Base-by-base conservation (phyloP, 495 filamentous ascomycete genomes). In the Neurospora cerealis region DNA sequence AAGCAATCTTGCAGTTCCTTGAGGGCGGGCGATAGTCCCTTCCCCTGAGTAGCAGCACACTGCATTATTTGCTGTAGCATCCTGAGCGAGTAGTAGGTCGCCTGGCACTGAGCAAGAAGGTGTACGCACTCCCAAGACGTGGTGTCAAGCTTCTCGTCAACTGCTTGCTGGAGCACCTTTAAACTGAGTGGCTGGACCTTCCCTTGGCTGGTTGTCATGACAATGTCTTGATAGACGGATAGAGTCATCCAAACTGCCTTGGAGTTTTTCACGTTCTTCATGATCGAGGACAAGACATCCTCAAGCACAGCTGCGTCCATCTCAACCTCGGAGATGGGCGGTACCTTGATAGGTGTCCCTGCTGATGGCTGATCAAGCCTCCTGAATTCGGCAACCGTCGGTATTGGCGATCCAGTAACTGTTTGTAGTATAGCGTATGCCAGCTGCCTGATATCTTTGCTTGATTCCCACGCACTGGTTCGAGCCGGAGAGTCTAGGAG, bases 401-500 rank as follows among this genome's bases (percentile, higher is more conserved):
- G 71, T 42, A 78, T 69, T 21, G 69, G 48, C 4, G 10, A 15
- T 32, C 48, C 41, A 7, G 79, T 73, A 6, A 83, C 80, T 4
- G 79, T 39, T 74, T 89, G 87, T 69, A 91, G 76, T 39, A 89
- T 69, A 0, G 86, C 85, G 75, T 93, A 94, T 1, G 86, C 90
- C 34, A 93, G 76, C 28, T 81, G 78, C 21, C 92, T 83, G 39
- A 88, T 79, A 0, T 69, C 32, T 17, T 84, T 85, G 71, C 89
- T 90, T 15, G 84, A 74, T 71, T 84, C 84, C 92, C 92, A 95
- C 4, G 89, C 89, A 74, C 88, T 92, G 44, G 85, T 84, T 44
- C 88, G 84, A 7, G 82, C 71, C 42, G 87, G 87, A 73, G 86
- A 89, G 73, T 93, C 91, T 17, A 87, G 78, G 2, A 92, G 76